Base-by-base conservation (phyloP, 805 yeast species). In the Pichia insulana region DNA sequence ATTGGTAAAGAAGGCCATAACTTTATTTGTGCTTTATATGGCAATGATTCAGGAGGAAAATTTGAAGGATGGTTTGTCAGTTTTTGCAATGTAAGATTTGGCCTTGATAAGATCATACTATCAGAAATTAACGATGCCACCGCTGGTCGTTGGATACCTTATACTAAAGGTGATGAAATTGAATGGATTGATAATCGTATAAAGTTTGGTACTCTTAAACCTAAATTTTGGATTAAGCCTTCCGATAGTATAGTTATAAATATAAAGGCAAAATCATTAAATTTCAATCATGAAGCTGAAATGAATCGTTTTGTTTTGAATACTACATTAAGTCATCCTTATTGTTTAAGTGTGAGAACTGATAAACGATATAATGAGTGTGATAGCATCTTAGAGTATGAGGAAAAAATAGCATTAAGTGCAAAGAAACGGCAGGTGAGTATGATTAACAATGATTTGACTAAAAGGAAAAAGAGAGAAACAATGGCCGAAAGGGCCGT, bases 71-170 rank as follows among this genome's bases (percentile, higher is more conserved):
- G 54, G 30, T 85, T 77, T 54, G 63, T 74, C 41, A 75, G 90
- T 15, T 81, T 90, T 45, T 81, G 95, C 52, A 70, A 74, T 17
- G 83, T 89, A 36, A 90, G 95, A 1, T 87, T 89, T 54, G 97
- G 97, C 1, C 76, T 90, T 45, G 73, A 85, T 9, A 60, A 64
- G 1, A 73, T 36, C 4, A 25, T 30, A 5, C 10, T 20, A 7
- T 71, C 72, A 27, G 67, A 66, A 36, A 78, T 92, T 31, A 74
- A 74, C 32, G 64, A 74, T 17, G 44, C 64, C 8, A 76, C 92
- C 0, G 59, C 68, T 33, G 80, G 77, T 1, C 71, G 76, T 47
- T 84, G 95, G 95, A 64, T 62, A 18, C 13, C 26, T n/a, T 42
- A 39, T 41, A 16, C 25, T 7, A 32, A 36, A n/a, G 20, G 26